Evolutionary conservation across 768 basidiomycete genomes (phyloP).

Genomic region (Termitomyces sp.): DNA sequence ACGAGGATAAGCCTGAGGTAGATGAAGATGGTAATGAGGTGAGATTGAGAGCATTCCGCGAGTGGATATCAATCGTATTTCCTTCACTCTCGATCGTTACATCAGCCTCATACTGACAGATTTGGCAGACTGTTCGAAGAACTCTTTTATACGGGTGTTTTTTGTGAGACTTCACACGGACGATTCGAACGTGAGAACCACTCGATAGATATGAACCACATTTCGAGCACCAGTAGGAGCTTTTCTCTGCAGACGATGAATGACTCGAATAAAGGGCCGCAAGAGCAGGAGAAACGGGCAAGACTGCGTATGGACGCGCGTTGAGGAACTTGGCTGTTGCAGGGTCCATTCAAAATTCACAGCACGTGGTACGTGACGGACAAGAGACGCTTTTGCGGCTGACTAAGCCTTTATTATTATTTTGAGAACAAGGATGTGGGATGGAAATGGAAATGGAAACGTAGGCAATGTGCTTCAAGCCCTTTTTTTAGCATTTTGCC

Average conservation of each 20-base stretch:
- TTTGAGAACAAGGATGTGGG: slow-evolving; percentile 13
- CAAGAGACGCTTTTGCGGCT: neutral
- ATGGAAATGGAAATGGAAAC: neutral
- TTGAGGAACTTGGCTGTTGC: slow-evolving; percentile 38
- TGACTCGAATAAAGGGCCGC: slow-evolving; percentile 57
- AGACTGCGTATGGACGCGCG: slow-evolving; percentile 42
- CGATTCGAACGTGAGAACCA: slow-evolving; percentile 27
- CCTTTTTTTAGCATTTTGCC: slow-evolving; percentile 9
- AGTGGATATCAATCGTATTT: neutral
- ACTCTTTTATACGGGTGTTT: slow-evolving; percentile 13
- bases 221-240: slow-evolving; percentile 32
- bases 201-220: slow-evolving; percentile 48
- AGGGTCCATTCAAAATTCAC: slow-evolving; percentile 12
- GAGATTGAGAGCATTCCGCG: neutral
- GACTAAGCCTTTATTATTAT: slow-evolving; percentile 13
- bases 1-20: neutral
- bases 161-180: slow-evolving; percentile 22
- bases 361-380: slow-evolving; percentile 5
- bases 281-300: slow-evolving; percentile 47
- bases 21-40: neutral
- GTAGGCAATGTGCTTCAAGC: neutral
- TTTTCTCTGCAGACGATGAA: slow-evolving; percentile 20
- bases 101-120: slow-evolving; percentile 22
- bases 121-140: slow-evolving; percentile 22
- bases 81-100: slow-evolving; percentile 13